Evolutionary conservation across 768 basidiomycete species (phyloP), one percentile per base, ranked within the genome.

Genomic region (Boletus reticulatus): DNA sequence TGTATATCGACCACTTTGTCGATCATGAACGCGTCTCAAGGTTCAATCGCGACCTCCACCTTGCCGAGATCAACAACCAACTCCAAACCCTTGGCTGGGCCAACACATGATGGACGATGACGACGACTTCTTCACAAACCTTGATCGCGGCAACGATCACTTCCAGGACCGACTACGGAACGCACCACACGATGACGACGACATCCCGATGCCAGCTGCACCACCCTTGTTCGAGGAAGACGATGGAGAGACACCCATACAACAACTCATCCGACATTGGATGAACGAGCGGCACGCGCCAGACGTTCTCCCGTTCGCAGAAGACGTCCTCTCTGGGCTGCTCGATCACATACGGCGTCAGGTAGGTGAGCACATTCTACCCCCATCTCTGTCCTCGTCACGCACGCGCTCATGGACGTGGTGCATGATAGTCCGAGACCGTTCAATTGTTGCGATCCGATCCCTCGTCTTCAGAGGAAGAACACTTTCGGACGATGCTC

Each of bases 401-500:
- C 16, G 45, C 41, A 31, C 46, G 38, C 41, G 52, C 43, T 56
- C 42, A 53, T 47, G 39, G 8, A 16, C n/a, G n/a, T 52, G 31
- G 6, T 34, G 52, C 6, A 14, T 51, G 16, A 51, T 64, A 96
- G 93, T 85, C 87, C 56, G 85, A 89, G 60, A 84, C 83, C 53
- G 92, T 91, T 36, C 92, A 83, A 66, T 75, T 81, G 46, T 73
- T 97, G 31, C 81, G 90, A 5, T 83, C 84, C 24, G 92, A 96
- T 68, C 89, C 92, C 0, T 81, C 84, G 37, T 87, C 91, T 3
- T 92, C 88, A 2, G 93, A 96, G 64, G 93, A 96, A 58, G 94
- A 98, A 59, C 94, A 98, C 64, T 89, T 94, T 57, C 79, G 92
- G 61, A 90, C 96, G 34, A 88, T 93, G 78, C 86, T 98, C 50